Evolutionary conservation across 139 green algal species (phyloP).

Genomic region (Astrephomene gubernaculifera): DNA sequence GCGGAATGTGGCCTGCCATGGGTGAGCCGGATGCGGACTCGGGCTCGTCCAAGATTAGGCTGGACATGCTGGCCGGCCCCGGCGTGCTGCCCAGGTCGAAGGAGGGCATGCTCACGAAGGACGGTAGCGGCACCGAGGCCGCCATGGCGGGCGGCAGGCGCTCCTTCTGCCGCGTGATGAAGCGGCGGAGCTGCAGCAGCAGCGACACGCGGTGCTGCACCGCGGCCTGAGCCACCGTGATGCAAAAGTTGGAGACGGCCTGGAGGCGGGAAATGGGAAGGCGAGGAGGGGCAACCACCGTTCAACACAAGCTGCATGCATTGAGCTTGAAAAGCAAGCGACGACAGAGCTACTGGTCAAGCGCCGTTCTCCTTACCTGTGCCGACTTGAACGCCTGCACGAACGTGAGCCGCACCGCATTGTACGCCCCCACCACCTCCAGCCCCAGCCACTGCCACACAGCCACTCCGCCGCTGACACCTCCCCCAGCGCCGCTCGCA

Average conservation of each 20-base stretch:
- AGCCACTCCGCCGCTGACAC: not conserved
- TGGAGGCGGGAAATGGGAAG: not conserved
- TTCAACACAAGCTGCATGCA: not conserved
- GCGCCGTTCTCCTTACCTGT: not conserved
- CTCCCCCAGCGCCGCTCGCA: not conserved
- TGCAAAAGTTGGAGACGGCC: slow-evolving; percentile 50
- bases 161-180: slow-evolving; percentile 18
- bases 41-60: no score
- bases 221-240: slow-evolving; percentile 22
- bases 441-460: slow-evolving; percentile 36
- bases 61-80: not conserved
- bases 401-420: slow-evolving; percentile 25
- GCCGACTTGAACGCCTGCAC: slow-evolving; percentile 22
- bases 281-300: not conserved
- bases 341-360: not conserved
- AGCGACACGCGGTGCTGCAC: slow-evolving; percentile 55
- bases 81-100: not conserved
- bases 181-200: slow-evolving; percentile 47
- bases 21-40: no score
- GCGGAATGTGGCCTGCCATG: no score
- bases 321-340: not conserved
- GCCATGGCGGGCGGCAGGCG: slow-evolving; percentile 27
- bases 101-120: slow-evolving; percentile 37
- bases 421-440: slow-evolving; percentile 23
- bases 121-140: slow-evolving; percentile 17